A percentile compares a stretch with the other conserved stretches of the same genome.
Conservation (phyloP, 495 filamentous ascomycete species). For the Jackrogersella minutella region DNA sequence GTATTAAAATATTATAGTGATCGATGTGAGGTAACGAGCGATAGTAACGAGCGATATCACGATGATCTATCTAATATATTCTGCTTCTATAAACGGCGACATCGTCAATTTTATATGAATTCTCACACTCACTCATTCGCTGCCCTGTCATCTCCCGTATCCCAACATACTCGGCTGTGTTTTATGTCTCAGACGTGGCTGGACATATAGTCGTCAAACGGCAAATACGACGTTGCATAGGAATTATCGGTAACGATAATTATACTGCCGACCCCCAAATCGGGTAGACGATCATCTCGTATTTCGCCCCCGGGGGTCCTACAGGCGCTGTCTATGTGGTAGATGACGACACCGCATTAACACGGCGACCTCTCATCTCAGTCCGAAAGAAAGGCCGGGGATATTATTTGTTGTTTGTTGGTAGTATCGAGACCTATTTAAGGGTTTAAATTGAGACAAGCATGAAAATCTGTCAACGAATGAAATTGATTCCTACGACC, state of each 20-base stretch:
- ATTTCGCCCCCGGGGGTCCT: constrained; percentile 16
- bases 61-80: background rate
- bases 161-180: constrained; percentile 6
- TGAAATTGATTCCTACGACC: background rate
- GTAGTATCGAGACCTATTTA: constrained; percentile 4
- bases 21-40: background rate
- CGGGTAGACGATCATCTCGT: constrained; percentile 36
- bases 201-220: background rate
- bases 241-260: background rate
- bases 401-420: constrained; percentile 10
- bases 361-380: constrained; percentile 19
- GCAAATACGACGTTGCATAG: constrained; percentile 30
- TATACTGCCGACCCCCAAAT: constrained; percentile 2
- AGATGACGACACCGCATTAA: constrained; percentile 30
- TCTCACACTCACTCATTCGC: background rate
- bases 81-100: background rate
- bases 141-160: background rate
- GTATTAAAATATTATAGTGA: background rate
- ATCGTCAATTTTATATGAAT: constrained; percentile 4
- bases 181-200: constrained; percentile 21
- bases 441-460: constrained; percentile 10
- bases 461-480: background rate
- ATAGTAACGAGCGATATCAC: background rate
- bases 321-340: constrained; percentile 5
- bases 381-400: background rate